Evolutionary conservation across 108 stramenopile species (phyloP), one percentile per base, ranked within the genome.

Genomic region (Fistulifera pelliculosa): DNA sequence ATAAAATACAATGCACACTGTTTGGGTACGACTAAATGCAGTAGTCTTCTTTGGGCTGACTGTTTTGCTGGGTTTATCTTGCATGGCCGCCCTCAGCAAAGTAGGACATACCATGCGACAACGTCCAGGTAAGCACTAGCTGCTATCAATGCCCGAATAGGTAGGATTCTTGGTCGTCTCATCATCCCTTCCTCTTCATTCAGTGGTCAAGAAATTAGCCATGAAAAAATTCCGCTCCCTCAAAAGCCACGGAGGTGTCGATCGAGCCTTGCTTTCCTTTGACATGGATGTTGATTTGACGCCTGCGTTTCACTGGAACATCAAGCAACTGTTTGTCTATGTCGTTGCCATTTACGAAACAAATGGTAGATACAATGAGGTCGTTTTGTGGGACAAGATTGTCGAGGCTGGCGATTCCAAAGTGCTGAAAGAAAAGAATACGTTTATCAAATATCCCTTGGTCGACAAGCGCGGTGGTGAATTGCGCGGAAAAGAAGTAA

Each of bases 251-350:
- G 92, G 92, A 5, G 93, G 92, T 2, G 85, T 88, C 27, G 97
- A 98, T 62, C 85, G 95, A 19, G 94, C 95, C 6, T 66, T 98
- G 14, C 61, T 98, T 13, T 78, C 71, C 38, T 94, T 98, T 66
- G 95, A 98, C 66, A 52, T 98, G 25, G 69, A 93, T 47, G 97
- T 88, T 31, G 98, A 98, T 55, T 74, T 98, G 69, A 60, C 61
- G 41, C 96, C 96, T 0, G 96, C 96, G 21, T 98, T 97, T 71
- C 95, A 98, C 68, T 98, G 98, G 98, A 98, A 98, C 59, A 79
- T 97, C 38, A 97, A 98, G 68, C 91, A 96, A 70, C 54, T 96
- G 11, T 94, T 96, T 68, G 90, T 92, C 2, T 96, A 90, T 42
- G 87, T 94, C 0, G 85, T 96, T 1, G 98, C 95, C 0, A 70